phyloP scores from a whole-genome alignment of 306 rosid genomes.

The Vicia villosa region DNA sequence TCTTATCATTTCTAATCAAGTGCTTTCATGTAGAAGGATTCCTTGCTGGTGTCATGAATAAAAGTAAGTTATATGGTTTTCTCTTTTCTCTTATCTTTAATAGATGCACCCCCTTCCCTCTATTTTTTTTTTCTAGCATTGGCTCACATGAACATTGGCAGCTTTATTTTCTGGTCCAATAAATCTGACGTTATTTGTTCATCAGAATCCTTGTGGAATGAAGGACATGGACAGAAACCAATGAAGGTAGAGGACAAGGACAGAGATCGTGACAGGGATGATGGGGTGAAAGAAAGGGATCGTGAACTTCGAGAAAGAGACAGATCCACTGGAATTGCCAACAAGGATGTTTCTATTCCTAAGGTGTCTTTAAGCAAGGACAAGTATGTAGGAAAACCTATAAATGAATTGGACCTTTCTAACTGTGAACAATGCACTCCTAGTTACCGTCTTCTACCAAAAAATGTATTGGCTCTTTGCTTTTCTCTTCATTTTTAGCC shows the following conservation, averaged over 20 bases:
- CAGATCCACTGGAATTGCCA: slow-evolving; percentile 49
- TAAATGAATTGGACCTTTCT: slow-evolving; percentile 94
- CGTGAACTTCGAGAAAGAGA: slow-evolving; percentile 79
- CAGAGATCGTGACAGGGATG: slow-evolving; percentile 69
- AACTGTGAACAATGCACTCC: slow-evolving; percentile 95
- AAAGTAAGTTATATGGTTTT: slow-evolving; percentile 64
- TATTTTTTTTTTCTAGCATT: slow-evolving; percentile 29
- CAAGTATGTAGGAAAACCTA: slow-evolving; percentile 83
- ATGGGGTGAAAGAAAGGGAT: slow-evolving; percentile 75
- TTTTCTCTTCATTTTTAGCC: slow-evolving; percentile 14
- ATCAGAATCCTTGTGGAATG: slow-evolving; percentile 59
- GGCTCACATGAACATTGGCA: slow-evolving; percentile 26
- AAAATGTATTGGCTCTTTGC: slow-evolving; percentile 57
- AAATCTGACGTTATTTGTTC: slow-evolving; percentile 35
- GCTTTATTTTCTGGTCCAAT: slow-evolving; percentile 25
- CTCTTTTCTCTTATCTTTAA: slow-evolving; percentile 30
- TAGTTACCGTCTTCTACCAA: slow-evolving; percentile 94
- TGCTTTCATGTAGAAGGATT: slow-evolving; percentile 81
- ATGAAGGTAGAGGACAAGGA: slow-evolving; percentile 82
- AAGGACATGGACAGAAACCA: slow-evolving; percentile 66
- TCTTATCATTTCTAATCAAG: slow-evolving; percentile 52
- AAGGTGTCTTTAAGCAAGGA: slow-evolving; percentile 78
- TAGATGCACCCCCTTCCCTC: slow-evolving; percentile 18
- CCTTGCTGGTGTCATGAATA: slow-evolving; percentile 97
- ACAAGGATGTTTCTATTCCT: slow-evolving; percentile 72